Evolutionary conservation across 106 monocot genomes (phyloP).

Genomic region (Apostasia shenzhenica): DNA sequence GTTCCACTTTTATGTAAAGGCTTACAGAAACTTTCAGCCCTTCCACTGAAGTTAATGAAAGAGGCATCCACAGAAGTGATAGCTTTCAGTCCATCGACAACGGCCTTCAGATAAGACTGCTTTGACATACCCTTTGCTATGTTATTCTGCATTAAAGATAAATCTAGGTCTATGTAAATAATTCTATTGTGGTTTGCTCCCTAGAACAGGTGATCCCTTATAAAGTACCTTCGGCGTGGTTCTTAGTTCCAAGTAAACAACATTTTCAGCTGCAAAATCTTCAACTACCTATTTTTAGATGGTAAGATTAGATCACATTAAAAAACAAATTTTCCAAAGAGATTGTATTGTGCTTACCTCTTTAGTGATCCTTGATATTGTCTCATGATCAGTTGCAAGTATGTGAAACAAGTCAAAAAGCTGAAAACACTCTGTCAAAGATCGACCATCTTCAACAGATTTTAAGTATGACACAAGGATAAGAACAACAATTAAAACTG

Average conservation of each 20-base stretch:
- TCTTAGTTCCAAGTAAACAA: constrained; percentile 87
- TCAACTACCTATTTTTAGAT: constrained; percentile 50
- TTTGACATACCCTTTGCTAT: constrained; percentile 94
- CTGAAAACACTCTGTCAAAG: constrained; percentile 80
- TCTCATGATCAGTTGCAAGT: constrained; percentile 85
- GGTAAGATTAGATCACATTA: background rate
- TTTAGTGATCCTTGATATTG: constrained; percentile 76
- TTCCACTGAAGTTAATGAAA: constrained; percentile 25
- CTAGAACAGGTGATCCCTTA: background rate
- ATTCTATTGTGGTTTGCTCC: background rate
- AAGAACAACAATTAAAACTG: background rate
- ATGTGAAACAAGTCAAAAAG: constrained; percentile 91
- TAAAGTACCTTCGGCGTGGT: constrained; percentile 86
- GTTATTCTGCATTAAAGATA: constrained; percentile 46
- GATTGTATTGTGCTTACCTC: constrained; percentile 41
- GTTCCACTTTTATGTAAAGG: constrained; percentile 9
- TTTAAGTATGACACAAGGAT: constrained; percentile 4
- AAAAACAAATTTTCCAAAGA: background rate
- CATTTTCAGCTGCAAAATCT: constrained; percentile 98
- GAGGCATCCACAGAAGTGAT: constrained; percentile 56
- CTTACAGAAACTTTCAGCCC: constrained; percentile 10
- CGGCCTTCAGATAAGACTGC: constrained; percentile 82
- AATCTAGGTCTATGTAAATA: background rate
- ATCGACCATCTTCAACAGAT: constrained; percentile 59
- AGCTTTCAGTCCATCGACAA: constrained; percentile 70